Conservation (phyloP, 2,329 filamentous ascomycete species). For the Pseudocercospora musae region DNA sequence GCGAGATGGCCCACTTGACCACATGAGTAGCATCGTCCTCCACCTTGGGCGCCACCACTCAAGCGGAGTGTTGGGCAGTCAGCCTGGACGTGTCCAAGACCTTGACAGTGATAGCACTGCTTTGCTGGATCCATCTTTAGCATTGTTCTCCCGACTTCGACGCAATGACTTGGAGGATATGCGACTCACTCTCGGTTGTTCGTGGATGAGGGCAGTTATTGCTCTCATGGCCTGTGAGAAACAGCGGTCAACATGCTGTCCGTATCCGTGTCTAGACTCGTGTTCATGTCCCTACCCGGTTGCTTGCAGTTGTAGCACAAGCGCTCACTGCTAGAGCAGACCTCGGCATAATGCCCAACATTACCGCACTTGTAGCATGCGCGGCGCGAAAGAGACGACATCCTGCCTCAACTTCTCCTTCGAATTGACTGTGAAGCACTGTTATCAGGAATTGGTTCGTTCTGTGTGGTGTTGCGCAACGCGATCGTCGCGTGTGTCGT, state of each 20-base stretch:
- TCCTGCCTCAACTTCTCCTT: slow-evolving; percentile 31
- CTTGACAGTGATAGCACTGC: slow-evolving; percentile 99
- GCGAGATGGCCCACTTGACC: slow-evolving; percentile 90
- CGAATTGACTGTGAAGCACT: background rate
- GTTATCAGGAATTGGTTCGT: slow-evolving; percentile 17
- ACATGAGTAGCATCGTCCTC: slow-evolving; percentile 95
- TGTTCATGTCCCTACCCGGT: slow-evolving; percentile 54
- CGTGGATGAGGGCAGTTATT: slow-evolving; percentile 95
- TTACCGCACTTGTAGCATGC: slow-evolving; percentile 55
- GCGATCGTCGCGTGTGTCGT: background rate
- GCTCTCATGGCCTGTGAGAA: slow-evolving; percentile 78
- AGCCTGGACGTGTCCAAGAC: slow-evolving; percentile 94
- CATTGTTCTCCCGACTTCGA: background rate
- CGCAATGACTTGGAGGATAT: background rate
- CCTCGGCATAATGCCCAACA: slow-evolving; percentile 64
- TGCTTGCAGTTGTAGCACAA: slow-evolving; percentile 99
- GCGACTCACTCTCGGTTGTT: slow-evolving; percentile 76
- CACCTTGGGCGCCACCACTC: slow-evolving; percentile 68
- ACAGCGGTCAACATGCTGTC: slow-evolving; percentile 26
- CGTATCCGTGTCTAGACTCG: slow-evolving; percentile 31
- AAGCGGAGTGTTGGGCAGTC: slow-evolving; percentile 96
- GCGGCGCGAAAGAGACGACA: slow-evolving; percentile 53
- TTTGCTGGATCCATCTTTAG: slow-evolving; percentile 60
- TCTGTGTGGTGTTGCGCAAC: background rate
- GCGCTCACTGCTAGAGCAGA: slow-evolving; percentile 95